Conservation (phyloP, 1,139 yeast species). For the Sugiyamaella castrensis region DNA sequence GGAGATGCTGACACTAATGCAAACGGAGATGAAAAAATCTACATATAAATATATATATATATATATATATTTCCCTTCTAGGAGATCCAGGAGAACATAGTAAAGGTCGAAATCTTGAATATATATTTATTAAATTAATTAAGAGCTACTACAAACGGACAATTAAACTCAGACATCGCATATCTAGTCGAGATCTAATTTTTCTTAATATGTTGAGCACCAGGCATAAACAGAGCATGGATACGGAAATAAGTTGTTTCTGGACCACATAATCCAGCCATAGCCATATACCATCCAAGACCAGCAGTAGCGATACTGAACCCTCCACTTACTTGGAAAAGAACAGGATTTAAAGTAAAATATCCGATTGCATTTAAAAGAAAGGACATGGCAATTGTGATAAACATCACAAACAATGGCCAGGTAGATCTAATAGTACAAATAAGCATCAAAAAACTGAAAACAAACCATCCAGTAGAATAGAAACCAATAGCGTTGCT, state of each 20-base stretch:
- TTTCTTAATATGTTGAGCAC: conserved; percentile 13
- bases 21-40: no score
- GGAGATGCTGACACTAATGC: no score
- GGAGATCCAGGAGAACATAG: no score
- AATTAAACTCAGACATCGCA: no score
- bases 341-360: conserved; percentile 38
- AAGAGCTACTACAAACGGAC: no score
- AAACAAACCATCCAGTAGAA: conserved; percentile 72
- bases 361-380: conserved; percentile 63
- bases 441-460: conserved; percentile 63
- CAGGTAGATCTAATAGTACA: conserved; percentile 80
- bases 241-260: conserved; percentile 12
- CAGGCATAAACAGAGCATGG: conserved; percentile 12
- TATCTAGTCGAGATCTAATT: neutral
- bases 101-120: no score
- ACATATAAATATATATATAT: no score
- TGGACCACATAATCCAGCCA: conserved; percentile 70
- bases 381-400: conserved; percentile 62
- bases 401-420: conserved; percentile 67
- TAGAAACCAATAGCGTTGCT: conserved; percentile 69
- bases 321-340: conserved; percentile 68
- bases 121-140: no score
- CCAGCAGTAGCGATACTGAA: conserved; percentile 72
- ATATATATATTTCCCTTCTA: no score
- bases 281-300: conserved; percentile 82